These are phyloP conservation scores for Aspergillus sp. DNA, from an alignment of 2,329 filamentous ascomycete species.

Conservation along the genomic window DNA sequence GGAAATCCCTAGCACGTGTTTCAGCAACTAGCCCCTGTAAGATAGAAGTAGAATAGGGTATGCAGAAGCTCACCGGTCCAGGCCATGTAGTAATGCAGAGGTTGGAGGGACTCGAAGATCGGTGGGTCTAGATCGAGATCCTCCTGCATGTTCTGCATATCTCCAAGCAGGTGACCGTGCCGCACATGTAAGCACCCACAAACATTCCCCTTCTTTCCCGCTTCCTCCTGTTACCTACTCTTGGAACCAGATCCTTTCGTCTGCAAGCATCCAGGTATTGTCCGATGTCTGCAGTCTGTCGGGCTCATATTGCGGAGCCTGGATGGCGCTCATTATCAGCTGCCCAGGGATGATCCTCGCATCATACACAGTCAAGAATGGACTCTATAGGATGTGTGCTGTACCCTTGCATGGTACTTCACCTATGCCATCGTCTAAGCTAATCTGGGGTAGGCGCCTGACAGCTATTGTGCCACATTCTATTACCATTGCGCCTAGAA, in stretches of 20 bases:
- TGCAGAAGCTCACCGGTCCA: not conserved
- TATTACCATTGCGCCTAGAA: not conserved
- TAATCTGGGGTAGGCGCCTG: constrained; percentile 9
- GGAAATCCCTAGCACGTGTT: not conserved
- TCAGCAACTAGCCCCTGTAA: not conserved
- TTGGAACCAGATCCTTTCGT: not conserved
- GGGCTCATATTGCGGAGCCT: not conserved
- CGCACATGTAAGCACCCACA: not conserved
- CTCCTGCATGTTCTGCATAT: not conserved
- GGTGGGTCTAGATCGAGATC: constrained; percentile 1
- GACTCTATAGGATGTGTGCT: not conserved
- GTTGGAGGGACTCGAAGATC: not conserved
- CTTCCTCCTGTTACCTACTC: not conserved
- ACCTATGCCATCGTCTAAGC: not conserved
- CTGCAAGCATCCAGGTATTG: not conserved
- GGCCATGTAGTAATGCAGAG: not conserved
- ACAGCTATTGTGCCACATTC: constrained; percentile 1
- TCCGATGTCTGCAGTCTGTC: not conserved
- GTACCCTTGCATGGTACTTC: constrained; percentile 4
- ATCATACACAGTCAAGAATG: not conserved
- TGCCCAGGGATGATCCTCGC: constrained; percentile 3
- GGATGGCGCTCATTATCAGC: not conserved
- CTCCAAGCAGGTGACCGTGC: not conserved
- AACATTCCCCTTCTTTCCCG: not conserved
- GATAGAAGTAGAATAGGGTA: not conserved